Evolutionary conservation across 164 flowering plant genomes (phyloP).

Genomic region (Warburgia ugandensis): DNA sequence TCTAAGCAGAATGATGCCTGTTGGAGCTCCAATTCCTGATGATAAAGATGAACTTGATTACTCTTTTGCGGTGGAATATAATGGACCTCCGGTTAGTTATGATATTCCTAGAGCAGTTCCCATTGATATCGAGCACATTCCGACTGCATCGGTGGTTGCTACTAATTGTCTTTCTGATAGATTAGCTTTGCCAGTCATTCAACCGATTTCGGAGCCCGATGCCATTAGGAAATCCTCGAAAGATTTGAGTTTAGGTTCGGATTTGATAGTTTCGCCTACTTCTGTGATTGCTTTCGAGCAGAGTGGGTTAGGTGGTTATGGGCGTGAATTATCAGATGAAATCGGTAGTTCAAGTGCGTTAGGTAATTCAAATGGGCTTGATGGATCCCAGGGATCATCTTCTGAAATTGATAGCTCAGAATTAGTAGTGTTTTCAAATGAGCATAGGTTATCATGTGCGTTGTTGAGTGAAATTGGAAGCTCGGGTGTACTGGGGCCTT

Average conservation of each 20-base stretch:
- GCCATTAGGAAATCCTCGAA: conserved; percentile 12
- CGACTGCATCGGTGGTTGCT: conserved; percentile 43
- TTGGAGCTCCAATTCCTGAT: conserved; percentile 22
- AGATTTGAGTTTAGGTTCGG: conserved; percentile 16
- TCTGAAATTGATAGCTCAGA: conserved; percentile 26
- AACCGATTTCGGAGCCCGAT: conserved; percentile 38
- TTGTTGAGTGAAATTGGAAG: background rate
- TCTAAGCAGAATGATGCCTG: conserved; percentile 36
- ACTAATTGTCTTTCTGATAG: conserved; percentile 20
- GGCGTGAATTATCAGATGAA: background rate
- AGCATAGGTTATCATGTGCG: background rate
- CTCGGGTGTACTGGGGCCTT: background rate
- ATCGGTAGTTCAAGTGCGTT: background rate
- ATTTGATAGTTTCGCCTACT: conserved; percentile 12
- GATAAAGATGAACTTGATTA: conserved; percentile 36
- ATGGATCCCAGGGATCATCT: conserved; percentile 22
- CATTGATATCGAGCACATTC: conserved; percentile 46
- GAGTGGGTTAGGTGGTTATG: conserved; percentile 8
- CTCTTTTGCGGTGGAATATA: conserved; percentile 70
- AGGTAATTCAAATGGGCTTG: conserved; percentile 3
- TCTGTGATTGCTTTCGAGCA: conserved; percentile 16
- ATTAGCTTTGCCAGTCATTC: conserved; percentile 50
- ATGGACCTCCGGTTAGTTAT: conserved; percentile 55
- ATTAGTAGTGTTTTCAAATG: background rate
- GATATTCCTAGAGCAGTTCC: conserved; percentile 58